Conservation (phyloP, 352 stramenopile species). For the Phytophthora citrophthora region DNA sequence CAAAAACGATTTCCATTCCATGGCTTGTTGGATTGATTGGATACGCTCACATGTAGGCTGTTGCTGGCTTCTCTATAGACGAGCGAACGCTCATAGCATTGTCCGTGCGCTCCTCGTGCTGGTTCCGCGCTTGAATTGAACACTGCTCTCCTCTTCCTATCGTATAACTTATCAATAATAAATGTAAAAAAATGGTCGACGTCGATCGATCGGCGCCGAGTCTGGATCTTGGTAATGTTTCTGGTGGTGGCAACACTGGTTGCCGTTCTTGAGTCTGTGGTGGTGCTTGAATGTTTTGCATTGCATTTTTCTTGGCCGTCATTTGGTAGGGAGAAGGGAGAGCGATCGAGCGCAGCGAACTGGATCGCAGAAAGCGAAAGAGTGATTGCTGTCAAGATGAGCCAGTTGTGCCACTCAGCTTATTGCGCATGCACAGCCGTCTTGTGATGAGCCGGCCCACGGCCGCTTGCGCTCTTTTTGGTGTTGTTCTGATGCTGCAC, state of each 20-base stretch:
- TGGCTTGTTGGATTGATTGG: conserved; percentile 22
- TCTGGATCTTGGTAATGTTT: conserved; percentile 30
- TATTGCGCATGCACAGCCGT: conserved; percentile 19
- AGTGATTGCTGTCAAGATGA: conserved; percentile 8
- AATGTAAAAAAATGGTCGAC: conserved; percentile 33
- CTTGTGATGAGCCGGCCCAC: conserved; percentile 12
- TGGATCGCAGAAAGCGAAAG: background rate
- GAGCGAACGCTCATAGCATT: conserved; percentile 18
- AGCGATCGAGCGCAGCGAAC: conserved; percentile 8
- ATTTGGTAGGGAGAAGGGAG: conserved; percentile 20
- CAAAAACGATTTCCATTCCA: conserved; percentile 18
- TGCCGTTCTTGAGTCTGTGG: conserved; percentile 5
- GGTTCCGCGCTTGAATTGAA: background rate
- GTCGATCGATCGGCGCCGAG: conserved; percentile 12
- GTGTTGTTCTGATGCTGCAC: conserved; percentile 25
- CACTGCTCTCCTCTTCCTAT: conserved; percentile 27
- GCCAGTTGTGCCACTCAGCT: conserved; percentile 11
- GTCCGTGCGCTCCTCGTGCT: background rate
- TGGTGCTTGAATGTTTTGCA: conserved; percentile 24
- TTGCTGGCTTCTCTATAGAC: conserved; percentile 38
- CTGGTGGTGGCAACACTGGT: conserved; percentile 5
- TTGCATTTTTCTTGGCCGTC: conserved; percentile 40
- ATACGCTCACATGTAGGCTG: conserved; percentile 24
- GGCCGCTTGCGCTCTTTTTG: conserved; percentile 22
- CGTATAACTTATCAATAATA: conserved; percentile 44